Evolutionary conservation across 257 asterid genomes (phyloP), one percentile per base, ranked within the genome.

Genomic region (Nicotiana attenuata): DNA sequence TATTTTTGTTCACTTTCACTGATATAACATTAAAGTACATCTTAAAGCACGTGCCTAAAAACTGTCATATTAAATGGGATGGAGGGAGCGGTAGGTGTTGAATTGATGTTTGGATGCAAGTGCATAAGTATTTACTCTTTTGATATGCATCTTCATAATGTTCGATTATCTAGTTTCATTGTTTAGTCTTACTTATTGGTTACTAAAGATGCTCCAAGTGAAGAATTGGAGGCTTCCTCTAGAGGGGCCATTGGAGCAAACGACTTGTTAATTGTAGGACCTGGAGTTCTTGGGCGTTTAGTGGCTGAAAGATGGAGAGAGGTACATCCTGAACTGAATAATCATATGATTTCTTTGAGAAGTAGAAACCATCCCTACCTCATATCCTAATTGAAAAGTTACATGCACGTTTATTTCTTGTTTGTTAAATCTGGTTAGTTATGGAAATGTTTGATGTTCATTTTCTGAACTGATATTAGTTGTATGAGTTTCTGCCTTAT

Each of bases 251-350:
- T 93, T 81, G 98, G 97, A 86, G 91, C 91, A 81, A 84, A 83
- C 85, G 98, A 96, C 81, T 89, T 96, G 88, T 85, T 96, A 90
- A 94, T 96, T 52, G 92, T 96, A 82, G 99, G 99, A 81, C 98
- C 99, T 3, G 99, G 99, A 63, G 98, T 96, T 85, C 88, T 96
- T 65, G 99, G 99, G 53, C 97, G 97, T 56, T 85, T 92, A 59
- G 96, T 96, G 65, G 98, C 99, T 80, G 93, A 93, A 84, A 89
- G 91, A 88, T 96, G 98, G 99, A 87, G 92, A 85, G 84, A 93
- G 97, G 99, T 95, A 91, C 76, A 78, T 60, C 61, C 79, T 45
- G 61, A 47, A 50, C 41, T 73, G 45, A 76, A 59, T 31, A 24
- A 13, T 29, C 24, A n/a, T 22, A 68, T 14, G 67, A 24, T 75